Base-by-base conservation (phyloP, 2,329 filamentous ascomycete species). In the Mariannaea sp. region DNA sequence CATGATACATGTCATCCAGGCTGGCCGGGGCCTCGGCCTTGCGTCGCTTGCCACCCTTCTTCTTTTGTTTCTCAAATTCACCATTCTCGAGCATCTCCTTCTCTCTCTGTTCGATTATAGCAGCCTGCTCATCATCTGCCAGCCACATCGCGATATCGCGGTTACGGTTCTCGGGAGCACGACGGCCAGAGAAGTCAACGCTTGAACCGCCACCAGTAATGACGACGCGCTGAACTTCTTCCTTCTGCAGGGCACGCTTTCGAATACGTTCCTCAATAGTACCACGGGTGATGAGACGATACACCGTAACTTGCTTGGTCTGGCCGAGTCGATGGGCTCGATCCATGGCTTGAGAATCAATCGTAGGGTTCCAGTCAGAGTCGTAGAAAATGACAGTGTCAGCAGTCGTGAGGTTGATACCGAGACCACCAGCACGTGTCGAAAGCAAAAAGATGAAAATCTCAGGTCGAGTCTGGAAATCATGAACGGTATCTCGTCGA, bases 371-470 rank as follows among this genome's bases (percentile, higher is more conserved):
- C 94, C 94, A 99, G 73, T 99, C 94, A 9, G 91, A 96, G 71
- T 99, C 94, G 80, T 99, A 99, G 78, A 99, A 99, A 74, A 99
- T 97, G 75, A 99, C 94, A 0, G 94, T 99, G 71, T 99, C 94
- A 16, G 94, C 94, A 46, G 90, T 88, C 5, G 94, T 97, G 62
- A 99, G 78, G 69, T 99, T 99, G 80, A 99, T 99, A 77, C 94
- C 94, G 16, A 99, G 82, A 79, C 94, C 94, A 84, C 94, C 94
- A 30, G 94, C 94, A 74, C 94, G 92, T 0, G 94, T 99, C 16
- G 92, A 96, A 33, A 99, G 80, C 29, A 99, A 78, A 82, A 99
- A 99, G 65, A 99, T 90, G 71, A 99, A 99, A 64, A 97, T 96
- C 14, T 96, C 92, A 0, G 91, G 89, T 32, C 90, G 85, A 24